These are phyloP conservation scores for Scheffersomyces amazonensis DNA, from an alignment of 805 yeast genomes.

Conservation along the genomic window DNA sequence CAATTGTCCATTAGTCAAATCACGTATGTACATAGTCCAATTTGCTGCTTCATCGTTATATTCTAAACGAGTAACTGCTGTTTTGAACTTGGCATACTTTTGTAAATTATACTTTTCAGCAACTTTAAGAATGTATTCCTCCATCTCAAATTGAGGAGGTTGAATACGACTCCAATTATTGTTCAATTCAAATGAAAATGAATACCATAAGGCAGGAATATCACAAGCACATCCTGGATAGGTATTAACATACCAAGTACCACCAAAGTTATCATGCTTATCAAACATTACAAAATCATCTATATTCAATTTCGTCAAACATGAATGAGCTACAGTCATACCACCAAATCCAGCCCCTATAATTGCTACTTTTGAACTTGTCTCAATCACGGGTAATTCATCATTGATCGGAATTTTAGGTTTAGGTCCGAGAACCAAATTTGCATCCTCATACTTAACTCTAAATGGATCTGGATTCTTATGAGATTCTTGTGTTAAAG, in stretches of 20 bases:
- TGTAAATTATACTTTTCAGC: conserved; percentile 24
- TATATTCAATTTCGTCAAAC: conserved; percentile 21
- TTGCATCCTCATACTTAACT: conserved; percentile 23
- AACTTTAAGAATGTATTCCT: conserved; percentile 35
- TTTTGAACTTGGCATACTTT: conserved; percentile 18
- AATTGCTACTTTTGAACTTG: conserved; percentile 29
- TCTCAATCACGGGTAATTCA: conserved; percentile 15
- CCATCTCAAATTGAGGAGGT: conserved; percentile 42
- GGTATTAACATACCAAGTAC: conserved; percentile 45
- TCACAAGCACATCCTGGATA: conserved; percentile 46
- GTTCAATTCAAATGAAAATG: conserved; percentile 30
- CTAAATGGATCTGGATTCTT: conserved; percentile 28
- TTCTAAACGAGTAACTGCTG: conserved; percentile 14
- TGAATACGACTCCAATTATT: conserved; percentile 34
- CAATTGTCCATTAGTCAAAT: conserved; percentile 27
- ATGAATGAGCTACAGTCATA: conserved; percentile 27
- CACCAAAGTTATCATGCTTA: conserved; percentile 38
- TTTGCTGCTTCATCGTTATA: conserved; percentile 21
- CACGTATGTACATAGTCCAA: conserved; percentile 27
- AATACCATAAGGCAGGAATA: conserved; percentile 42
- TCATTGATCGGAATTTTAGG: conserved; percentile 13
- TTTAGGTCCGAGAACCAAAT: conserved; percentile 21
- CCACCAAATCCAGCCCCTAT: conserved; percentile 44
- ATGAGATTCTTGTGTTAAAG: conserved; percentile 30
- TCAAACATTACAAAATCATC: conserved; percentile 35